Base-by-base conservation (phyloP, 208 protist species). In the Wallacemonas sp. region DNA sequence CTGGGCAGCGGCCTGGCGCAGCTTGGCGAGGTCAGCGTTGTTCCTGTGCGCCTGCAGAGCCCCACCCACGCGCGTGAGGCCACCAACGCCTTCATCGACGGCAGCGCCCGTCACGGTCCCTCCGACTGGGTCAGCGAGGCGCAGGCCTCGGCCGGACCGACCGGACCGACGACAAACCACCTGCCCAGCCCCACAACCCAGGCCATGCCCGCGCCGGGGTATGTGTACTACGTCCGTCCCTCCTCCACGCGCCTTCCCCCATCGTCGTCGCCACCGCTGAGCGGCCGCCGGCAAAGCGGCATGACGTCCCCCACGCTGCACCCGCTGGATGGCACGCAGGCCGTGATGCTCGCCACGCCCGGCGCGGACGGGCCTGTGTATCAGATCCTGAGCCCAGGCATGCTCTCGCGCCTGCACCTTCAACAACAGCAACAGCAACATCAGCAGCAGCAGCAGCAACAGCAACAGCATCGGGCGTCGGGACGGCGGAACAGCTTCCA, bases 61-160 rank as follows among this genome's bases (percentile, higher is more conserved):
- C 31, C 52, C 32, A 59, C 52, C 0, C 52, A 59, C 31, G 29
- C 52, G 7, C 52, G 52, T 29, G 52, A 59, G 20, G 16, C n/a
- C n/a, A 59, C 52, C 3, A 59, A 59, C 20, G 31, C 52, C 29
- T 59, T 41, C 31, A 59, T 59, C 22, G 52, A 59, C n/a, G 14
- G n/a, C 31, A 3, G 29, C n/a, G 16, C 12, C 52, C 10, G n/a
- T 16, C 44, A 49, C 36, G 36, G 36, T 41, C 14, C 14, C 36
- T 7, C 36, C 36, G 36, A 41, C n/a, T n/a, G 36, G 10, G 10
- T 41, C 10, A 7, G 36, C 0, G 7, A 14, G 36, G 36, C 14
- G 36, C 36, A 14, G 36, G 36, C 36, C 36, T 41, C 36, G 7
- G 10, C 14, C 36, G 14, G 36, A 41, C 10, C 14, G 7, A 16